These are phyloP conservation scores for Camellia sinensis DNA, from an alignment of 148 eudicot species.

Conservation along the genomic window DNA sequence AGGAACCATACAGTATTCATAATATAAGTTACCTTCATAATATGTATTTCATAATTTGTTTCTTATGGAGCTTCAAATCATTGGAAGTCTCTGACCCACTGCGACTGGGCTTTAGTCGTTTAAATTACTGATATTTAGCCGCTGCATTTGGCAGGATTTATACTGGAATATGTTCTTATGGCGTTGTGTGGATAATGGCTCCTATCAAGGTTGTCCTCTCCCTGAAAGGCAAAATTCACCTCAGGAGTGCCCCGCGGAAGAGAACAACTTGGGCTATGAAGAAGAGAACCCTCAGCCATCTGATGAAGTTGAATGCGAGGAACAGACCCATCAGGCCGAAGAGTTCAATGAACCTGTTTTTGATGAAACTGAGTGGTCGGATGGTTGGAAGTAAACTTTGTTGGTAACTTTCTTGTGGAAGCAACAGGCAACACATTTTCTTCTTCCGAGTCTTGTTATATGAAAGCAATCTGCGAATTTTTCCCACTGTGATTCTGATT, in stretches of 20 bases:
- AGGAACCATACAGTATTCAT: not conserved
- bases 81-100: not conserved
- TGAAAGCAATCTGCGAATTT: not conserved
- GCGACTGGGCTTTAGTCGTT: constrained; percentile 1
- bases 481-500: not conserved
- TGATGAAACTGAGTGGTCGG: constrained; percentile 57
- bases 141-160: constrained; percentile 52
- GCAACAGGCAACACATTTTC: not conserved
- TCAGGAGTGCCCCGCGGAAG: constrained; percentile 24
- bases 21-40: not conserved
- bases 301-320: constrained; percentile 8
- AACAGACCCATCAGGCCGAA: not conserved
- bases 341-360: constrained; percentile 23
- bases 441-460: not conserved
- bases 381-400: constrained; percentile 47
- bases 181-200: constrained; percentile 65
- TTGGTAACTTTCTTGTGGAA: not conserved
- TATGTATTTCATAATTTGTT: too few species aligned
- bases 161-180: constrained; percentile 76
- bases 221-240: constrained; percentile 44
- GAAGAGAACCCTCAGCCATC: constrained; percentile 1
- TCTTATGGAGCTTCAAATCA: not conserved
- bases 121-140: constrained; percentile 4
- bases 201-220: constrained; percentile 82
- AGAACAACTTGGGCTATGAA: constrained; percentile 10